Percentiles rank a stretch among this genome's conserved stretches.
Evolutionary conservation across 768 basidiomycete genomes (phyloP).

Genomic region (Xerocomus spinulosus): DNA sequence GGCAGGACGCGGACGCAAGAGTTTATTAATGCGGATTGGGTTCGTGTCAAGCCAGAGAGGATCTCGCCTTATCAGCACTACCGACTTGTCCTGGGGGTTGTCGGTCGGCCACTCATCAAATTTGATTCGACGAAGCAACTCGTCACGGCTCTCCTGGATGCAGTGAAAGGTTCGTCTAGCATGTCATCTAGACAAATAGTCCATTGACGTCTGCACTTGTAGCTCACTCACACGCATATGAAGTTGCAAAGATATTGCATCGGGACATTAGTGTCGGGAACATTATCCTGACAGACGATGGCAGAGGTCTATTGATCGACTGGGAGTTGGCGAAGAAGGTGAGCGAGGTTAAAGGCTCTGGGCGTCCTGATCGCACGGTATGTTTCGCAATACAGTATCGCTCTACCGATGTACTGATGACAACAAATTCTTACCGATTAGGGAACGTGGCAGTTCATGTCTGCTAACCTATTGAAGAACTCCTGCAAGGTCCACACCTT

Average conservation of each 20-base stretch:
- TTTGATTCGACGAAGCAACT: constrained; percentile 1
- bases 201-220: not conserved
- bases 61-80: constrained; percentile 1
- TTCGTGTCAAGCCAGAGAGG: not conserved
- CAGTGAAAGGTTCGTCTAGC: not conserved
- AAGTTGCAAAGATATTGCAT: constrained; percentile 16
- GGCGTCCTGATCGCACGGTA: not conserved
- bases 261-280: constrained; percentile 21
- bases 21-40: not conserved
- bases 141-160: not conserved
- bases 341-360: not conserved
- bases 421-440: not conserved
- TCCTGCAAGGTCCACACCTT: constrained; percentile 15
- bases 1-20: constrained; percentile 2
- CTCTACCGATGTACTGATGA: not conserved
- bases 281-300: not conserved
- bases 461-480: constrained; percentile 13
- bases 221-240: constrained; percentile 23
- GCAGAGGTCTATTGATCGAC: not conserved
- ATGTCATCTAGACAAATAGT: not conserved
- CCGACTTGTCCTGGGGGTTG: not conserved
- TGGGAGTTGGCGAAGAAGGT: not conserved
- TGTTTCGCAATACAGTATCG: not conserved
- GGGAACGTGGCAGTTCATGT: not conserved
- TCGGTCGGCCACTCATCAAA: not conserved